Evolutionary conservation across 352 stramenopile species (phyloP), one percentile per base, ranked within the genome.

Genomic region (Globisporangium orthogonon): DNA sequence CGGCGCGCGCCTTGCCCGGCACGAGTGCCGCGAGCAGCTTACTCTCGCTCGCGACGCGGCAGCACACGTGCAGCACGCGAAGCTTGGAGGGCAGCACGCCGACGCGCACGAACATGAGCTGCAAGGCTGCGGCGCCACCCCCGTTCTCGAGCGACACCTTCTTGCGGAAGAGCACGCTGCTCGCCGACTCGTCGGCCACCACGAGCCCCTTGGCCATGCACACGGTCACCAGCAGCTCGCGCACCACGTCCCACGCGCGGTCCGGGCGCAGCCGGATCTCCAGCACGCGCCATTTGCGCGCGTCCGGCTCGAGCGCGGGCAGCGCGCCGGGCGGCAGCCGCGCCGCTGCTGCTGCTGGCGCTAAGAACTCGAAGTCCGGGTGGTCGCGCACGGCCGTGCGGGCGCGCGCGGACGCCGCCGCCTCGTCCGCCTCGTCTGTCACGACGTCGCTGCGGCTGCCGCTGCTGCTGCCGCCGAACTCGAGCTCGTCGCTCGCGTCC

Each of bases 21-120:
- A 77, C 65, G 49, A 88, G 70, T 1, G 76, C 77, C 18, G 75
- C 77, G 0, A 92, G 62, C 50, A 92, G 56, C 48, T 75, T 84
- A 58, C 78, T 83, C 64, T 91, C 83, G 49, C 76, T 71, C 30
- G 73, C 74, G 5, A 91, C 73, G 41, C 81, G 53, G 46, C 76
- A 82, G 47, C 78, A 88, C 30, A 92, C 73, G 43, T 91, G 69
- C 18, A 91, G 60, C 37, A 86, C 80, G 13, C 84, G 80, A 43
- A 94, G 54, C 58, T 94, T 94, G 28, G 82, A 87, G 18, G 78
- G 67, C 33, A 84, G 77, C 43, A 94, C 82, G 40, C 83, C 83
- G 60, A 92, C 77, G 35, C 62, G 70, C 6, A 87, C 73, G 40
- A 78, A 92, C 9, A 90, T 67, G 65, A 89, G 86, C 62, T 91